Conservation (phyloP, 495 filamentous ascomycete genomes). For the Neurospora sp. region DNA sequence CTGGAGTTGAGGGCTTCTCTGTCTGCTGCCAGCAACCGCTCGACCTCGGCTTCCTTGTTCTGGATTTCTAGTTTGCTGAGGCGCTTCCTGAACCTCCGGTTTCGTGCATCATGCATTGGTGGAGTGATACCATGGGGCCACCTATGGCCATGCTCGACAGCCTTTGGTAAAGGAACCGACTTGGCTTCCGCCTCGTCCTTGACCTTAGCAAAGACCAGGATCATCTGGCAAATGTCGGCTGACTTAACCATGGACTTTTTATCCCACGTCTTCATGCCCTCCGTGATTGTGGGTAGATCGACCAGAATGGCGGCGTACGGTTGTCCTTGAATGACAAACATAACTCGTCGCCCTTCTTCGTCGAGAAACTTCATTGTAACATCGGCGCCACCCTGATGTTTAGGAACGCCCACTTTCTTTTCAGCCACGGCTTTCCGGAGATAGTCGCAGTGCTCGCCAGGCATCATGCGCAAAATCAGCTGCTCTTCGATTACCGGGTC, state of each 20-base stretch:
- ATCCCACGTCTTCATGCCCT: conserved; percentile 96
- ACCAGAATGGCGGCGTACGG: conserved; percentile 74
- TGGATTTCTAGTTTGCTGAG: conserved; percentile 78
- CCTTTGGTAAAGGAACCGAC: conserved; percentile 50
- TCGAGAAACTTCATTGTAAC: conserved; percentile 72
- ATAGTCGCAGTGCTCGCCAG: conserved; percentile 75
- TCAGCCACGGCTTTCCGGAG: conserved; percentile 61
- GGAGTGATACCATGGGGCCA: conserved; percentile 91
- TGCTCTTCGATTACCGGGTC: conserved; percentile 84
- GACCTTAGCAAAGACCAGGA: conserved; percentile 66
- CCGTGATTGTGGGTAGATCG: conserved; percentile 83
- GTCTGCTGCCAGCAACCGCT: conserved; percentile 64
- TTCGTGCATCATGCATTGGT: conserved; percentile 76
- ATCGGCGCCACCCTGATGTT: conserved; percentile 52
- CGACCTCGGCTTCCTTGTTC: conserved; percentile 73
- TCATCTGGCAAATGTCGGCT: conserved; percentile 91
- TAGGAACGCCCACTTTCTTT: conserved; percentile 55
- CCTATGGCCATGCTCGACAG: conserved; percentile 55
- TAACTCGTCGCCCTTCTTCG: conserved; percentile 59
- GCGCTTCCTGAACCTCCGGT: conserved; percentile 75
- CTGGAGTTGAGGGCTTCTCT: conserved; percentile 41
- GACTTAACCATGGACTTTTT: conserved; percentile 85
- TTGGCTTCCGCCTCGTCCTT: conserved; percentile 64
- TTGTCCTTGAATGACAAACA: conserved; percentile 56
- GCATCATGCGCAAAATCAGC: conserved; percentile 79